Percentiles rank a stretch among this genome's conserved stretches.
Evolutionary conservation across 78 protist genomes (phyloP).

Genomic region (Chrysochromulina tobinii): DNA sequence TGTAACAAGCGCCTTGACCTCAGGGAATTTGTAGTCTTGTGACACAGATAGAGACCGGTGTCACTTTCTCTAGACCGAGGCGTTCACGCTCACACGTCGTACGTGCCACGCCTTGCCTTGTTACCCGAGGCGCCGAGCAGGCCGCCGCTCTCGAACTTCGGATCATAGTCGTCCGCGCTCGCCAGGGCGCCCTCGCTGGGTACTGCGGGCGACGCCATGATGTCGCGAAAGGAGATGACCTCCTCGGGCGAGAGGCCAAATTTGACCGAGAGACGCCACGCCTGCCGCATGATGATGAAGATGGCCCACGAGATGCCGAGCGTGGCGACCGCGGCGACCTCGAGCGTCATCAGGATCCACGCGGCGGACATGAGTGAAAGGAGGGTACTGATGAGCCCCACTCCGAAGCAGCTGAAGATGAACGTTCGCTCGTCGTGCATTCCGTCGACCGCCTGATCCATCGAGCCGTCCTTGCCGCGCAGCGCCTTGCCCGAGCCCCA

Average conservation of each 20-base stretch:
- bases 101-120: too few species aligned
- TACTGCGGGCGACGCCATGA: background rate
- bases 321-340: background rate
- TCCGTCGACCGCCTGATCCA: slow-evolving; percentile 4
- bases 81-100: too few species aligned
- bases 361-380: slow-evolving; percentile 1
- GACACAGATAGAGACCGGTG: too few species aligned
- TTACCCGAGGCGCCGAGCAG: too few species aligned
- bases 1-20: too few species aligned
- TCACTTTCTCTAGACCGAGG: too few species aligned
- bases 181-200: background rate
- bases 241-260: background rate
- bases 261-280: background rate
- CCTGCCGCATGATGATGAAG: background rate
- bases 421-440: background rate
- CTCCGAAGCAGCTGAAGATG: slow-evolving; percentile 12
- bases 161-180: too few species aligned
- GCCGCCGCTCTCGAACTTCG: too few species aligned
- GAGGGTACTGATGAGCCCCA: background rate
- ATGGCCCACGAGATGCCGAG: background rate
- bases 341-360: slow-evolving; percentile 7
- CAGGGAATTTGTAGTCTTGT: too few species aligned
- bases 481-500: slow-evolving; percentile 6
- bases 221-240: background rate
- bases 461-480: slow-evolving; percentile 25